A percentile compares a stretch with the other conserved stretches of the same genome.
These are phyloP conservation scores for Trichosporon ovoides DNA, from an alignment of 1,284 basidiomycete genomes.

Conservation along the genomic window DNA sequence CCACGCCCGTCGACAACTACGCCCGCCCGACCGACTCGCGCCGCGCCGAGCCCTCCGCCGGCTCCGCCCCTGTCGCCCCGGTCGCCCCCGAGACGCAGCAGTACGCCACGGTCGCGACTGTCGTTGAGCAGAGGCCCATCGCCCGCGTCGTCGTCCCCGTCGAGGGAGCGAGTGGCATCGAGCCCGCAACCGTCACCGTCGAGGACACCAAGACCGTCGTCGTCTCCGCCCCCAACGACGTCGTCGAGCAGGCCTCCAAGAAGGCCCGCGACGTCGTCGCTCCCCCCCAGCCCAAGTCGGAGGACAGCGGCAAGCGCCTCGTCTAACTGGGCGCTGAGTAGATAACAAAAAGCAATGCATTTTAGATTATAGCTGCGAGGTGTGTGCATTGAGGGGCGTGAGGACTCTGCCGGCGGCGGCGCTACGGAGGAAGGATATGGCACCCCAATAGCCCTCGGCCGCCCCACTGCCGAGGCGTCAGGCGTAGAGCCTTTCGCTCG, in stretches of 20 bases:
- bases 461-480: slow-evolving; percentile 62
- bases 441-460: slow-evolving; percentile 80
- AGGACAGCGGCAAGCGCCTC: slow-evolving; percentile 24
- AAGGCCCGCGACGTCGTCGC: slow-evolving; percentile 12
- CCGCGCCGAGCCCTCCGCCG: neutral
- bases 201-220: neutral
- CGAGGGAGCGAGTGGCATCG: neutral
- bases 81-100: too few relatives aligned
- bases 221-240: neutral
- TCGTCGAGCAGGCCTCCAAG: slow-evolving; percentile 5
- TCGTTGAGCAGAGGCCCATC: slow-evolving; percentile 46
- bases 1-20: slow-evolving; percentile 1
- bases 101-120: slow-evolving; percentile 37
- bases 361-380: neutral
- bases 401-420: too few relatives aligned
- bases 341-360: neutral
- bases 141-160: slow-evolving; percentile 41
- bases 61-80: slow-evolving; percentile 2
- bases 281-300: slow-evolving; percentile 4
- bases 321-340: slow-evolving; percentile 18
- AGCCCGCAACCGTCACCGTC: neutral
- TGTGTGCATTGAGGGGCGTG: too few relatives aligned
- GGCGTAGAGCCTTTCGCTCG: slow-evolving; percentile 49
- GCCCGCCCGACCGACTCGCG: neutral
- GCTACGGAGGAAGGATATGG: slow-evolving; percentile 59